These are phyloP conservation scores for Leishmania major DNA, from an alignment of 208 protist species.

Conservation along the genomic window DNA sequence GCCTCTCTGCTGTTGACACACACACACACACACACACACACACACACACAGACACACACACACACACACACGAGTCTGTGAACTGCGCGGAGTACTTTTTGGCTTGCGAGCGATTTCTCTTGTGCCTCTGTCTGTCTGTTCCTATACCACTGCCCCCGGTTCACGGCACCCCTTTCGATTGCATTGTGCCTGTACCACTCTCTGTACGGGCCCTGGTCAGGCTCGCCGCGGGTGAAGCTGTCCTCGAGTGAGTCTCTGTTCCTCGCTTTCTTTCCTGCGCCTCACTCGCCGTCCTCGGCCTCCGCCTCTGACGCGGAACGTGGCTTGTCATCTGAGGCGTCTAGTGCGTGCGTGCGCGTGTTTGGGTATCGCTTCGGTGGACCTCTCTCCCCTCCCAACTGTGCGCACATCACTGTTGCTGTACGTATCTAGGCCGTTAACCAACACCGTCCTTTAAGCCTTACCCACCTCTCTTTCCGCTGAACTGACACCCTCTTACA, in stretches of 20 bases:
- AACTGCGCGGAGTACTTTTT: neutral
- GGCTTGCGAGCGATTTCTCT: neutral
- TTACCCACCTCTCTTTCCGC: neutral
- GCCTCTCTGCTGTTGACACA: neutral
- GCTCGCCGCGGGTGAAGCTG: neutral
- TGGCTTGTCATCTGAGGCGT: neutral
- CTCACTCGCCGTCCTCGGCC: neutral
- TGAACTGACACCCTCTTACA: neutral
- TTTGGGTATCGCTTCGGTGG: neutral
- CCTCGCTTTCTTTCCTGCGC: neutral
- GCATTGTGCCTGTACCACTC: neutral
- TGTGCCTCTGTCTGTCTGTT: neutral
- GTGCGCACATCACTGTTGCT: neutral
- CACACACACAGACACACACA: no score
- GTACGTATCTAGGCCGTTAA: neutral
- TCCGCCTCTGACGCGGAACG: neutral
- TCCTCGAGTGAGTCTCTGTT: neutral
- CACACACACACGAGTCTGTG: neutral
- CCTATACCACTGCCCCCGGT: neutral
- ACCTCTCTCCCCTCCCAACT: neutral
- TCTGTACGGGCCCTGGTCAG: neutral
- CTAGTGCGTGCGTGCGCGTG: neutral
- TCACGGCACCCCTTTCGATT: neutral
- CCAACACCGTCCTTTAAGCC: neutral
- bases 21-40: no score